Evolutionary conservation across 495 filamentous ascomycete genomes (phyloP), one percentile per base, ranked within the genome.

Genomic region (Hypoxylon fuscum): DNA sequence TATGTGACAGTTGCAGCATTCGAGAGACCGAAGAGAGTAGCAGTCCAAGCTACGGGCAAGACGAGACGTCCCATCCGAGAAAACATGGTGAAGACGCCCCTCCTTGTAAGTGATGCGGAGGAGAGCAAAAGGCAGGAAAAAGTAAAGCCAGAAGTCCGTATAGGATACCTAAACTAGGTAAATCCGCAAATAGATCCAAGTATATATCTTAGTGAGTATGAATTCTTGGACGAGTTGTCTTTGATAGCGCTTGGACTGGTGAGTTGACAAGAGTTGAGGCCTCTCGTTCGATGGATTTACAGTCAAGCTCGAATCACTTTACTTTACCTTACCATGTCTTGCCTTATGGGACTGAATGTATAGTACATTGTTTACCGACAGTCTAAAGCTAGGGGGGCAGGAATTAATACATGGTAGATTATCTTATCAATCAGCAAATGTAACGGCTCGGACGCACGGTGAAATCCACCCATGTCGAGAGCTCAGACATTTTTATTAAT

Each of bases 1-100:
- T 91, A 89, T 20, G 81, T 86, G 50, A 92, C 84, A 2, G 85
- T 89, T 31, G 84, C 88, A 29, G 79, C 77, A 29, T 72, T 50
- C n/a, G 74, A 65, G 17, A 73, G 52, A 52, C 70, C 61, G 50
- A 41, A 76, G 66, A 52, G 78, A 62, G 44, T 63, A 70, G 71
- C 48, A 65, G 57, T 43, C 71, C 59, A 70, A 63, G 70, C 66
- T 70, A 75, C n/a, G 14, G 38, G 44, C n/a, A 62, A 40, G 49
- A 66, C 40, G 43, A 70, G 55, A 14, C 56, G 48, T 18, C 43
- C 37, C 3, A 40, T 25, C 5, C 41, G 21, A 15, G 38, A 58
- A 3, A 45, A 21, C 53, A 62, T 66, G 48, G 20, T 55, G 61
- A 64, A 49, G 45, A 25, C 22, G 31, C 43, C 47, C 58, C 43